These are phyloP conservation scores for Beauveria rudraprayagi DNA, from an alignment of 2,329 filamentous ascomycete genomes.

Conservation along the genomic window DNA sequence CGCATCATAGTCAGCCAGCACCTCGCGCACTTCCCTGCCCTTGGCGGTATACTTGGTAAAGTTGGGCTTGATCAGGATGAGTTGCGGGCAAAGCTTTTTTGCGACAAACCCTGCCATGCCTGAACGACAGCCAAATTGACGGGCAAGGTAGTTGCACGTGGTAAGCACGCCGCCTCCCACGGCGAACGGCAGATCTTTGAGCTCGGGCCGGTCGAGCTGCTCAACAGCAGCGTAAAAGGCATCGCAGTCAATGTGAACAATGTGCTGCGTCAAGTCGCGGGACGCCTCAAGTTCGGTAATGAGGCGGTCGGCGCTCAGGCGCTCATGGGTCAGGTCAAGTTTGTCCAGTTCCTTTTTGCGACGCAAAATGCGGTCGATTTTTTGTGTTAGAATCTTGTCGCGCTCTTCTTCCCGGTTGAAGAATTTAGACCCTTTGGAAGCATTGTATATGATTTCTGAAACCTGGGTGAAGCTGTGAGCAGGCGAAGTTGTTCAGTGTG, in stretches of 20 bases:
- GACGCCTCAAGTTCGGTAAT: constrained; percentile 70
- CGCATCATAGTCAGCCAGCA: constrained; percentile 81
- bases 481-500: not conserved
- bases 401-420: constrained; percentile 84
- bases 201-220: constrained; percentile 71
- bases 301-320: constrained; percentile 71
- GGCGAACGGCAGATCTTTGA: constrained; percentile 81
- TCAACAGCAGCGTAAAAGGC: constrained; percentile 97
- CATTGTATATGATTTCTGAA: constrained; percentile 93
- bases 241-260: constrained; percentile 94
- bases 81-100: constrained; percentile 81
- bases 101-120: constrained; percentile 97
- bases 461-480: constrained; percentile 42
- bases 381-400: constrained; percentile 74
- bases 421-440: constrained; percentile 92
- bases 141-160: constrained; percentile 77
- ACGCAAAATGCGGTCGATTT: constrained; percentile 71
- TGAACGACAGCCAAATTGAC: constrained; percentile 82
- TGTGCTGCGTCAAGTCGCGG: constrained; percentile 72
- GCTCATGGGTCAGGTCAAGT: constrained; percentile 63
- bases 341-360: constrained; percentile 70
- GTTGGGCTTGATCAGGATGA: constrained; percentile 76
- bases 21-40: constrained; percentile 74
- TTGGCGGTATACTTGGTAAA: constrained; percentile 89
- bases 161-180: constrained; percentile 65